Base-by-base conservation (phyloP, 768 basidiomycete species). In the Suillus tomentosus region DNA sequence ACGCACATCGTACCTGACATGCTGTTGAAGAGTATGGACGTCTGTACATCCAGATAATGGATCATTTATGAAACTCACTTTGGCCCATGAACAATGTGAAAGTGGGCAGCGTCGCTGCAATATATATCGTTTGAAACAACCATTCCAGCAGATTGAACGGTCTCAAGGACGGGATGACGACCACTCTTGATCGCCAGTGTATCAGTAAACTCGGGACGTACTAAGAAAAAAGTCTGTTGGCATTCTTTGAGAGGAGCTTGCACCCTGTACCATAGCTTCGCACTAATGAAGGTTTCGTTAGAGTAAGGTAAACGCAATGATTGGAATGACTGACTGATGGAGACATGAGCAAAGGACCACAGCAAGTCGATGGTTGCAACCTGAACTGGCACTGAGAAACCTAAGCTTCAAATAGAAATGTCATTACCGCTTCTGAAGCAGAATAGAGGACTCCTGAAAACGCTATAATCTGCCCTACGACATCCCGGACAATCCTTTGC, bases 41-140 rank as follows among this genome's bases (percentile, higher is more conserved):
- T 8, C 47, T 19, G 45, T 55, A 17, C 7, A 58, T 47, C 10
- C 31, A 6, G 27, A 53, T 19, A 31, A 60, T 42, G n/a, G 42
- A 14, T 19, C 27, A 53, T 64, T 54, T 65, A 37, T 11, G 14
- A 50, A 5, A 78, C 85, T 70, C 69, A 93, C 92, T 94, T 94
- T 3, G 94, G 94, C 0, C 96, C 96, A 66, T 93, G 94, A 39
- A 99, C 84, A 37, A 98, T 85, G 75, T 98, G 95, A 72, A 99
- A 99, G 2, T 85, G 84, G 2, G 94, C 89, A 1, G 91, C 85
- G 64, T 90, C 86, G 63, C 89, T 91, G 69, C 92, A 92, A 70
- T 92, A 99, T 1, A 92, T 88, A 72, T 99, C 96, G 70, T 98
- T 99, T 5, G 93, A 84, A 3, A 98, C 87, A 34, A 95, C 79